These are phyloP conservation scores for Candida sanyiensis DNA, from an alignment of 805 yeast species.

Conservation along the genomic window DNA sequence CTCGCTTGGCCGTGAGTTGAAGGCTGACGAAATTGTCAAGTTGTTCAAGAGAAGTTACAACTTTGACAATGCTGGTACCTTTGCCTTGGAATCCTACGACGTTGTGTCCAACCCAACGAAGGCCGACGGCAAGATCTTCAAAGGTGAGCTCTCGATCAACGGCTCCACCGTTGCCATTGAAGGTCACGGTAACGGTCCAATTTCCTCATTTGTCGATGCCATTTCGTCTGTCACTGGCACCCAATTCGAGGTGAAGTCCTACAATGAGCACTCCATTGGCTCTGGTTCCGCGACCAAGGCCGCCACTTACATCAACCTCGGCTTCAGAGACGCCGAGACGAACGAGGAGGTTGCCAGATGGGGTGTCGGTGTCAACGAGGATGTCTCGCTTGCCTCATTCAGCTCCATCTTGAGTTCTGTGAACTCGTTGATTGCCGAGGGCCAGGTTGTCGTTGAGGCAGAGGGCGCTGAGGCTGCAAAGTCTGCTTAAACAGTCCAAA, in stretches of 20 bases:
- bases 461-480: conserved; percentile 14
- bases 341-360: conserved; percentile 45
- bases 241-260: conserved; percentile 56
- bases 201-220: conserved; percentile 67
- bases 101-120: conserved; percentile 29
- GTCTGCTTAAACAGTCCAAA: conserved; percentile 6
- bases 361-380: conserved; percentile 94
- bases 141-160: conserved; percentile 35
- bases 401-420: conserved; percentile 61
- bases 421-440: conserved; percentile 33
- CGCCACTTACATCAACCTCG: conserved; percentile 63
- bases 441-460: conserved; percentile 17
- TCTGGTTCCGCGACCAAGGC: conserved; percentile 67
- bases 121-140: conserved; percentile 38
- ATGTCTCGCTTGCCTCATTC: conserved; percentile 81
- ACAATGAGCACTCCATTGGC: conserved; percentile 70
- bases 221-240: conserved; percentile 46
- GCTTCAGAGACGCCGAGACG: conserved; percentile 40
- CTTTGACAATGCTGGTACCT: conserved; percentile 33
- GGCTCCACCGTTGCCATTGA: conserved; percentile 31
- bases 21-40: conserved; percentile 55
- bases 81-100: conserved; percentile 38
- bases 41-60: conserved; percentile 55
- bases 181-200: conserved; percentile 76
- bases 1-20: conserved; percentile 59